phyloP scores from a whole-genome alignment of 1,139 yeast species.

The Diutina ranongensis region DNA sequence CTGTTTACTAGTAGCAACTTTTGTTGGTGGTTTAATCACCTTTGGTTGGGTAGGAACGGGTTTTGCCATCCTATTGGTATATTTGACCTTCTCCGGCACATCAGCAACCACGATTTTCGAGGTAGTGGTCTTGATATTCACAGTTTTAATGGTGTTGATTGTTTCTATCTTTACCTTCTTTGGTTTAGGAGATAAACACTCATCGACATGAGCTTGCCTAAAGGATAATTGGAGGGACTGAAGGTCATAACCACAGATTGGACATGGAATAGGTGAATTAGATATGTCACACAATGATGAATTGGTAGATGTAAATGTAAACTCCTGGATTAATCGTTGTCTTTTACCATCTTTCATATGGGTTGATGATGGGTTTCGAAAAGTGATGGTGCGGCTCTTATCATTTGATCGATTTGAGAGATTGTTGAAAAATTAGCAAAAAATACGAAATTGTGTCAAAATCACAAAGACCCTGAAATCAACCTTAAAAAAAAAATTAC shows the following conservation, averaged over 20 bases:
- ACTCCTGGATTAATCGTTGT: background rate
- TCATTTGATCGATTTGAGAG: background rate
- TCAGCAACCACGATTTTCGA: background rate
- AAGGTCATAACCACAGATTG: constrained; percentile 1
- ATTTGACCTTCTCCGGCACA: background rate
- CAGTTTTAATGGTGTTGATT: background rate
- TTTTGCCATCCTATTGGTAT: too few species aligned
- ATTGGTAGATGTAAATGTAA: background rate
- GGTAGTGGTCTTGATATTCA: background rate
- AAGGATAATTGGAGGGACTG: background rate
- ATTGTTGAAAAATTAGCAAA: background rate
- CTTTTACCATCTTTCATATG: background rate
- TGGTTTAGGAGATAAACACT: background rate
- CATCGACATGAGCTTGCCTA: background rate
- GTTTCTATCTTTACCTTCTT: background rate
- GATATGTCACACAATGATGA: background rate
- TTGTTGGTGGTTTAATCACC: background rate
- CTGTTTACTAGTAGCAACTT: background rate
- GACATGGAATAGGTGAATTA: background rate
- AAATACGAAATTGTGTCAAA: background rate
- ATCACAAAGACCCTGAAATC: background rate
- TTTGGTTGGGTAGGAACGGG: too few species aligned
- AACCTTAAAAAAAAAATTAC: too few species aligned
- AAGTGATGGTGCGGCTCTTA: background rate
- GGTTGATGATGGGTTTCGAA: too few species aligned